These are phyloP conservation scores for Glycine soja DNA, from an alignment of 306 rosid genomes.

Conservation along the genomic window DNA sequence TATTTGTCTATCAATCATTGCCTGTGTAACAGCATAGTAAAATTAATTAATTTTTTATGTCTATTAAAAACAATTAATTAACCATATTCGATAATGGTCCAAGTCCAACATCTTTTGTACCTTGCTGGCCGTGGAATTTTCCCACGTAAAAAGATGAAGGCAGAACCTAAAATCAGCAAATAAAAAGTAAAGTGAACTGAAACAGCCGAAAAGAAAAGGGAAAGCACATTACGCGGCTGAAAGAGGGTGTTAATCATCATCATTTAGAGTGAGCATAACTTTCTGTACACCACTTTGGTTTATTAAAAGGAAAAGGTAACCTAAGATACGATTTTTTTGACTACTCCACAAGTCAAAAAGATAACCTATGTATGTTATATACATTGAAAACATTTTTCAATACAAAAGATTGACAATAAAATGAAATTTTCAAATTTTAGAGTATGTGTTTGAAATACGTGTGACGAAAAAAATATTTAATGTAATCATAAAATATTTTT, in stretches of 20 bases:
- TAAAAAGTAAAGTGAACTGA: neutral
- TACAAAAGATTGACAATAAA: no score
- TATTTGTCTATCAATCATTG: no score
- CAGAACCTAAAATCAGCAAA: neutral
- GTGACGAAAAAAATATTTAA: no score
- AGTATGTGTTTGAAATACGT: no score
- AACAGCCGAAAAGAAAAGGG: conserved; percentile 27
- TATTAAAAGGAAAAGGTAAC: neutral
- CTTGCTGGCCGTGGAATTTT: conserved; percentile 3
- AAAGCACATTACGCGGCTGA: conserved; percentile 37
- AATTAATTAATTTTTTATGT: neutral
- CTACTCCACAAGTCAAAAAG: neutral
- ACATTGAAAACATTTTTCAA: no score
- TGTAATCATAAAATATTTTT: no score
- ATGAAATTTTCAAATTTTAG: no score
- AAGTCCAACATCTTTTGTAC: neutral
- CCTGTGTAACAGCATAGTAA: neutral
- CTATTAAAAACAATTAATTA: neutral
- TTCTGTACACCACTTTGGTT: neutral
- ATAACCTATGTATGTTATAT: neutral
- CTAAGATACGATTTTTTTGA: neutral
- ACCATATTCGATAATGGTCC: conserved; percentile 25
- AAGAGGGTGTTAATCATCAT: neutral
- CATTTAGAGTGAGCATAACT: neutral
- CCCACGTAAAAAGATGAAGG: neutral